Evolutionary conservation across 2,329 filamentous ascomycete species (phyloP).

Genomic region (Fusarium sp.): DNA sequence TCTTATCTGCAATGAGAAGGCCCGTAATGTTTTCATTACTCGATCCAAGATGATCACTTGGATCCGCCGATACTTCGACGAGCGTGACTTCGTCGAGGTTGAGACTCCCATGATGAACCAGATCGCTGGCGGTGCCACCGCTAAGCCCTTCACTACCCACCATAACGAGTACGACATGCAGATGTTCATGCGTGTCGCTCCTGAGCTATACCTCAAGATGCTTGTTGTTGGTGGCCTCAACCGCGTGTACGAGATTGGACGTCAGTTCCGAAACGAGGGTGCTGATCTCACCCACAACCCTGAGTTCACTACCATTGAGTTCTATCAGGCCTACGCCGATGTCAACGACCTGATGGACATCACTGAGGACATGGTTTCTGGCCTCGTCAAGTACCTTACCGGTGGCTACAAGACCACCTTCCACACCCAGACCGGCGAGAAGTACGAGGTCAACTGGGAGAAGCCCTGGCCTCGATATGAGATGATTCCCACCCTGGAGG

Average conservation of each 20-base stretch:
- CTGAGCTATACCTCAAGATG: conserved; percentile 97
- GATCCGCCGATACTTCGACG: conserved; percentile 88
- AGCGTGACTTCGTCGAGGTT: conserved; percentile 89
- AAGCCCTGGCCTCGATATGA: conserved; percentile 91
- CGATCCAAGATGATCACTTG: conserved; percentile 89
- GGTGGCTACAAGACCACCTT: conserved; percentile 87
- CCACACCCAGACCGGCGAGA: conserved; percentile 85
- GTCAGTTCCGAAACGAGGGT: conserved; percentile 94
- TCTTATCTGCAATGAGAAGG: conserved; percentile 93
- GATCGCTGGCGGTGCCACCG: conserved; percentile 94
- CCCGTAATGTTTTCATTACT: conserved; percentile 83
- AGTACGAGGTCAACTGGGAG: conserved; percentile 94
- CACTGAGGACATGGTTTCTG: conserved; percentile 92
- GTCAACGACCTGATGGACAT: conserved; percentile 83
- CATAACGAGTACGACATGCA: conserved; percentile 97
- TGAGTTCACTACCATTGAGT: conserved; percentile 97
- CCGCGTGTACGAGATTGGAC: conserved; percentile 94
- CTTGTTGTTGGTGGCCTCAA: conserved; percentile 92
- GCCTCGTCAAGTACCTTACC: conserved; percentile 87
- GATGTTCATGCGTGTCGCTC: conserved; percentile 93
- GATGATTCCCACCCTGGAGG: conserved; percentile 89
- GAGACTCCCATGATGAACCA: conserved; percentile 98
- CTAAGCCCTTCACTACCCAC: conserved; percentile 90
- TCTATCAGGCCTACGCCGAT: conserved; percentile 94
- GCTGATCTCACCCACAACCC: conserved; percentile 82